Conservation (phyloP, 129 eudicot genomes). For the Flaveria robusta region DNA sequence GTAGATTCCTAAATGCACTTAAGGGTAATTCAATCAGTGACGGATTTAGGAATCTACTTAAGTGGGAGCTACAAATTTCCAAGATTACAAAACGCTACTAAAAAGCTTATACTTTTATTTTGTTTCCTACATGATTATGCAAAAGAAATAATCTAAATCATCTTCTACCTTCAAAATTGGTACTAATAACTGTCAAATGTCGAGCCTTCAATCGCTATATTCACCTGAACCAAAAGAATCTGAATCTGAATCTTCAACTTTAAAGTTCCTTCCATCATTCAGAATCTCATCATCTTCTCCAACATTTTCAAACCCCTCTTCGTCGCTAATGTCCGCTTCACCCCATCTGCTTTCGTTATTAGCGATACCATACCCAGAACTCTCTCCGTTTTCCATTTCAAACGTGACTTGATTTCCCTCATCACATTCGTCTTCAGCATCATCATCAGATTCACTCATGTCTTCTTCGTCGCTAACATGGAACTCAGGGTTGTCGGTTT, state of each 20-base stretch:
- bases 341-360: slow-evolving; percentile 42
- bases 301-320: slow-evolving; percentile 48
- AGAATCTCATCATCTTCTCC: slow-evolving; percentile 47
- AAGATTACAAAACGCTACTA: not conserved
- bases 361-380: slow-evolving; percentile 36
- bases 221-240: slow-evolving; percentile 60
- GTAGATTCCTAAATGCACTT: too few species aligned
- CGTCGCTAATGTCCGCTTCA: slow-evolving; percentile 50
- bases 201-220: slow-evolving; percentile 52
- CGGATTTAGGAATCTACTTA: too few species aligned
- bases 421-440: not conserved
- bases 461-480: slow-evolving; percentile 38
- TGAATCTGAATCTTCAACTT: slow-evolving; percentile 53
- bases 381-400: slow-evolving; percentile 48
- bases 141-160: not conserved
- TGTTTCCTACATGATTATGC: slow-evolving; percentile 16
- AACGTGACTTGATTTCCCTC: slow-evolving; percentile 37
- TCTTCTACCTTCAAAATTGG: slow-evolving; percentile 43
- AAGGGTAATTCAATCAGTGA: too few species aligned
- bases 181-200: not conserved
- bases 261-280: slow-evolving; percentile 40
- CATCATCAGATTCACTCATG: slow-evolving; percentile 43
- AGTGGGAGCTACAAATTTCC: too few species aligned
- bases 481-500: slow-evolving; percentile 29
- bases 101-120: not conserved